phyloP scores from a whole-genome alignment of 2,329 filamentous ascomycete species.

The Penicillium sp. region DNA sequence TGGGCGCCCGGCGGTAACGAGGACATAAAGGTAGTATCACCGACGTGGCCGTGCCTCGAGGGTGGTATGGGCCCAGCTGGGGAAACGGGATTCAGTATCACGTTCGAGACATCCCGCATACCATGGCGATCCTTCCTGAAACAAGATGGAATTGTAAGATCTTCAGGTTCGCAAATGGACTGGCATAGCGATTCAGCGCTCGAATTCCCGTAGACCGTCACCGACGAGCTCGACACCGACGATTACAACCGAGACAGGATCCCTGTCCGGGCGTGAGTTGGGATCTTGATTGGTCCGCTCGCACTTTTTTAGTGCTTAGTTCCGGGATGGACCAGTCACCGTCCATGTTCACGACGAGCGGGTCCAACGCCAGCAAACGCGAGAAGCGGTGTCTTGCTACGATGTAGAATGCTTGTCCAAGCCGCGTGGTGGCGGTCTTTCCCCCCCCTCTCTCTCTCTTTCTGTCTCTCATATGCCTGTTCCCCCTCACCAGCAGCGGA shows the following conservation, averaged over 20 bases:
- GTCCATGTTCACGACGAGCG: not conserved
- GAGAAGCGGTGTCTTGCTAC: constrained; percentile 20
- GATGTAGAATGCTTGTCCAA: not conserved
- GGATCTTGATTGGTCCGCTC: constrained; percentile 8
- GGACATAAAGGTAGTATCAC: constrained; percentile 16
- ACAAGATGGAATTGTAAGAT: constrained; percentile 7
- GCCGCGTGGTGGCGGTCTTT: not conserved
- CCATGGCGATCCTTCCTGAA: constrained; percentile 15
- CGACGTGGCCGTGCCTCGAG: not conserved
- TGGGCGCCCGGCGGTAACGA: constrained; percentile 13
- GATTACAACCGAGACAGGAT: constrained; percentile 15
- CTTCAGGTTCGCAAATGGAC: not conserved
- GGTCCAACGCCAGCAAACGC: constrained; percentile 6
- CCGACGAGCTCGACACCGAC: constrained; percentile 20
- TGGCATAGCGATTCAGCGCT: not conserved
- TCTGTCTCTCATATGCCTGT: too few relatives aligned
- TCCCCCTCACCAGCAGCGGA: too few relatives aligned
- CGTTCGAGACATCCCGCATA: constrained; percentile 3
- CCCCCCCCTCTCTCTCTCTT: too few relatives aligned
- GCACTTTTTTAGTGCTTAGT: constrained; percentile 10
- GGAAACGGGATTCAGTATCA: not conserved
- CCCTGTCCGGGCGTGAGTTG: not conserved
- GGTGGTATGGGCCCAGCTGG: constrained; percentile 9
- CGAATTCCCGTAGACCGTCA: not conserved
- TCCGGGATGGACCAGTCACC: constrained; percentile 9